These are phyloP conservation scores for Tetratostichococcus sp. DNA, from an alignment of 139 green algal species.

Conservation along the genomic window DNA sequence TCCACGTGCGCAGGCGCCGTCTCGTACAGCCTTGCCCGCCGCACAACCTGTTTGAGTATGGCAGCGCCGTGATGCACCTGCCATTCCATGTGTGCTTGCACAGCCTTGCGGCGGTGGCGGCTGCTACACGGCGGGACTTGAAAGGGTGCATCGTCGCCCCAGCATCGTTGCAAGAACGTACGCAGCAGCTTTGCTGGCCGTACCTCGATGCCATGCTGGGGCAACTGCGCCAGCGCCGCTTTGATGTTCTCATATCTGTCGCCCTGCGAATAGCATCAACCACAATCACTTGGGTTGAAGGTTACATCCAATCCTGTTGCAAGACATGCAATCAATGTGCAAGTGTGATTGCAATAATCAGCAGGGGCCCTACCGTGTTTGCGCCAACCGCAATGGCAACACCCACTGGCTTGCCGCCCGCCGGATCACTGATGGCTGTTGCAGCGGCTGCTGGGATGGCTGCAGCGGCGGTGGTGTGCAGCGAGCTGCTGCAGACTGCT, in stretches of 20 bases:
- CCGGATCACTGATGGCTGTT: neutral
- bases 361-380: conserved; percentile 2
- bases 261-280: conserved; percentile 1
- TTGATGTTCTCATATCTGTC: conserved; percentile 15
- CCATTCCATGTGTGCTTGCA: neutral
- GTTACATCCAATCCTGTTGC: neutral
- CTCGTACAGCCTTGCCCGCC: conserved; percentile 80
- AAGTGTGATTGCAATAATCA: neutral
- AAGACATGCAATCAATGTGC: neutral
- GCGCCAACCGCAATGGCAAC: conserved; percentile 19
- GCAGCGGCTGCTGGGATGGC: too few relatives aligned
- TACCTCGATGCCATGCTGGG: conserved; percentile 16
- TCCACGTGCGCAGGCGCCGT: conserved; percentile 73
- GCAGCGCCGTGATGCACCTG: neutral
- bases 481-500: too few relatives aligned
- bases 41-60: conserved; percentile 43
- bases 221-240: conserved; percentile 15
- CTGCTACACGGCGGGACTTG: too few relatives aligned
- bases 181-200: too few relatives aligned
- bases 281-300: too few relatives aligned
- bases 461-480: neutral
- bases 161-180: too few relatives aligned
- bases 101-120: too few relatives aligned
- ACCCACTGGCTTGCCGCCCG: neutral
- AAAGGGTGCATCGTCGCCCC: too few relatives aligned